Conservation (phyloP, 2,329 filamentous ascomycete species). For the Tolypocladium nubicola region DNA sequence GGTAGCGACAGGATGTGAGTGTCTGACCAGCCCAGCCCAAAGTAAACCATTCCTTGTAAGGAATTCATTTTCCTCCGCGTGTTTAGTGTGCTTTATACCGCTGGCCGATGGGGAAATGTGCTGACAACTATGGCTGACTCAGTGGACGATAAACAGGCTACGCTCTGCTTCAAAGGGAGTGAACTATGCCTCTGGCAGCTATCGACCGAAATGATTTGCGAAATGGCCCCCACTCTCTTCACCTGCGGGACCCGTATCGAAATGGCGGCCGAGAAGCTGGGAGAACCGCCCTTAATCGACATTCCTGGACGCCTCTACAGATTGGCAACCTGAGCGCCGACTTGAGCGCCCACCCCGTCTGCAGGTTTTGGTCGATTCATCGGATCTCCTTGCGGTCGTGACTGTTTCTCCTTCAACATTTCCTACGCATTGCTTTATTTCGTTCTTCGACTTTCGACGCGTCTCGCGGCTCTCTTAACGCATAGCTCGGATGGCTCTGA, state of each 20-base stretch:
- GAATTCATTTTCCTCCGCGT: slow-evolving; percentile 69
- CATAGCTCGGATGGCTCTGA: slow-evolving; percentile 27
- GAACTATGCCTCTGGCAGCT: slow-evolving; percentile 31
- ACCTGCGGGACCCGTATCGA: slow-evolving; percentile 4
- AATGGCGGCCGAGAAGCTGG: slow-evolving; percentile 1
- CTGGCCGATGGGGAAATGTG: slow-evolving; percentile 61
- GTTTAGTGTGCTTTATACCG: slow-evolving; percentile 65
- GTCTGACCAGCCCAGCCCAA: slow-evolving; percentile 33
- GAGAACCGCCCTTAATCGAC: background rate
- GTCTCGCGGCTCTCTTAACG: slow-evolving; percentile 22
- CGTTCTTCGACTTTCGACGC: slow-evolving; percentile 33
- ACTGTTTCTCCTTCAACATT: slow-evolving; percentile 15
- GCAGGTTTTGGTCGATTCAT: slow-evolving; percentile 7
- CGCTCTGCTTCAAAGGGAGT: slow-evolving; percentile 70
- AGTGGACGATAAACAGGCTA: slow-evolving; percentile 77
- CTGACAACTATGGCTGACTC: slow-evolving; percentile 70
- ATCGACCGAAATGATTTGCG: slow-evolving; percentile 23
- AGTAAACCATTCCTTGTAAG: slow-evolving; percentile 66
- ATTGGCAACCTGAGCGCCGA: background rate
- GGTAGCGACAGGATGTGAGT: slow-evolving; percentile 96
- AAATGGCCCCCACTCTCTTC: slow-evolving; percentile 8
- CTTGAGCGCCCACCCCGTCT: slow-evolving; percentile 3
- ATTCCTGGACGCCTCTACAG: background rate
- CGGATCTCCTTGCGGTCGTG: slow-evolving; percentile 11
- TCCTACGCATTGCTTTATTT: slow-evolving; percentile 28